Evolutionary conservation across 495 filamentous ascomycete genomes (phyloP), one percentile per base, ranked within the genome.

Genomic region (Tuber melanosporum): DNA sequence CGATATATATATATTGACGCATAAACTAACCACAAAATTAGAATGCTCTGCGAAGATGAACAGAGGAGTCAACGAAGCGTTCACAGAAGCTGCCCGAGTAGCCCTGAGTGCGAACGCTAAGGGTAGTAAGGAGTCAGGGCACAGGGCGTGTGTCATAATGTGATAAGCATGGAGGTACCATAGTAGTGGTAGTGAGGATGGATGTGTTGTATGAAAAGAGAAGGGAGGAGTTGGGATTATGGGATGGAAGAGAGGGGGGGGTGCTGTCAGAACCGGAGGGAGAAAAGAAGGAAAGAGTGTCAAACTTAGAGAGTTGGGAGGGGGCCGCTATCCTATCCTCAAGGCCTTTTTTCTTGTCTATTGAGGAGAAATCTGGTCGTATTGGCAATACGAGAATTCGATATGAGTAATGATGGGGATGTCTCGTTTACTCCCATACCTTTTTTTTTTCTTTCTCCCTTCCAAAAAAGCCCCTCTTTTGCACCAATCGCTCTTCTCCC

Each of bases 31-130:
- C 71, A n/a, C n/a, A 44, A 42, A 19, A 73, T 76, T 78, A 91
- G 95, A 99, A 86, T 99, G 95, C 88, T 98, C 96, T 44, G 95
- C 95, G 20, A 97, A 97, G 88, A 91, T 94, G 84, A 99, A 99
- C 85, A 88, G 95, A 52, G 95, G 95, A 73, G 97, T 99, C 81
- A 95, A 97, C 83, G 95, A 99, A 84, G 96, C 95, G 47, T 99
- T 99, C 84, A 98, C 96, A 70, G 95, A 99, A 86, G 95, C 95
- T 52, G 96, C 95, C 70, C 91, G 97, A 82, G 95, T 98, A n/a
- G 95, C 95, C 12, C 86, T 99, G 42, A 92, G 92, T 39, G 95
- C 98, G 62, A 97, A 94, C 85, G 88, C 88, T 74, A 87, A 88
- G 73, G 85, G 85, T 14, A 83, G 83, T 32, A 87, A 88, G 78